A percentile compares a stretch with the other conserved stretches of the same genome.
Conservation (phyloP, 2,329 filamentous ascomycete species). For the Capronia epimyces region DNA sequence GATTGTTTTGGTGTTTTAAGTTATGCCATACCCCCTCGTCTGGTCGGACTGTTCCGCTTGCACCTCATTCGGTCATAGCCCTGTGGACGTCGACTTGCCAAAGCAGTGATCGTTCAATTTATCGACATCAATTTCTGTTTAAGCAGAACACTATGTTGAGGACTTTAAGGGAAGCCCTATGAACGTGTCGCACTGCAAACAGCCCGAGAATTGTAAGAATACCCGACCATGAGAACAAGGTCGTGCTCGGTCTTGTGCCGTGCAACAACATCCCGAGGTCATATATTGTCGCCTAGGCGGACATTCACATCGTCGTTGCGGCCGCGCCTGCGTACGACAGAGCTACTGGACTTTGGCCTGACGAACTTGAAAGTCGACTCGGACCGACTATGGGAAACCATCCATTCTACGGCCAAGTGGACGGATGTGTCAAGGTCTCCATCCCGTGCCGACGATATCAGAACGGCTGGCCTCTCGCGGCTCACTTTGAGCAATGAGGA, state of each 20-base stretch:
- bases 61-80: too few relatives aligned
- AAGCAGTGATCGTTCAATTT: too few relatives aligned
- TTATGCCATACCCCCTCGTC: too few relatives aligned
- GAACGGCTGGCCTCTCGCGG: conserved; percentile 37
- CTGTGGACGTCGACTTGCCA: too few relatives aligned
- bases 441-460: conserved; percentile 8
- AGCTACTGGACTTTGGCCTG: conserved; percentile 7
- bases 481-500: conserved; percentile 68
- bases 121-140: too few relatives aligned
- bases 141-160: too few relatives aligned
- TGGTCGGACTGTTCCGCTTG: too few relatives aligned
- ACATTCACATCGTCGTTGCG: conserved; percentile 7
- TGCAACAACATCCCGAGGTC: not conserved
- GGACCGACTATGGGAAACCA: conserved; percentile 20
- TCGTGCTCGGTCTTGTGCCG: not conserved
- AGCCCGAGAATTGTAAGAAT: too few relatives aligned
- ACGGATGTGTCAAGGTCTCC: conserved; percentile 8
- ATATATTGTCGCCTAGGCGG: not conserved
- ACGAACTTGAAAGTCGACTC: conserved; percentile 12
- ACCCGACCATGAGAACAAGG: not conserved
- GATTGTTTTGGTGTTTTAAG: too few relatives aligned
- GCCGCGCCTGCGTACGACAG: conserved; percentile 9
- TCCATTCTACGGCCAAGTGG: conserved; percentile 22
- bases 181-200: too few relatives aligned
- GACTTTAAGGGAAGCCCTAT: too few relatives aligned